Evolutionary conservation across 2,329 filamentous ascomycete species (phyloP), one percentile per base, ranked within the genome.

Genomic region (Fusarium palustre): DNA sequence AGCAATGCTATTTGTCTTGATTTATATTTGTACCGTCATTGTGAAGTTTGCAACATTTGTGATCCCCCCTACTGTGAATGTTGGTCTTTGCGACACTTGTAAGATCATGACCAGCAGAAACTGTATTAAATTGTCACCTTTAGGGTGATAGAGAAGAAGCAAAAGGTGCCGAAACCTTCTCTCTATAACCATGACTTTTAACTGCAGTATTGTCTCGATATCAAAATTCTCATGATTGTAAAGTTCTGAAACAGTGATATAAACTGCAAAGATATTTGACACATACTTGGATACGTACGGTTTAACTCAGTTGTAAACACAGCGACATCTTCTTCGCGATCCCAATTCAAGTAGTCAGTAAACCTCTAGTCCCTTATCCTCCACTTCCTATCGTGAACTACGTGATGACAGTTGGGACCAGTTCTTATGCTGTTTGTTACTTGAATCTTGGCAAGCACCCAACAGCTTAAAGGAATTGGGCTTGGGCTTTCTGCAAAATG

Each of bases 1-100:
- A 74, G 64, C 63, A 53, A 74, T 64, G 66, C 54, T 63, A 69
- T 61, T 70, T 71, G 59, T 61, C 59, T 73, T 69, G 53, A 54
- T 64, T 58, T 64, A 54, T 43, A 33, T 24, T 4, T 54, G 38
- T 45, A 8, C 15, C 24, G 13, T 4, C 12, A 13, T 4, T 45
- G 38, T 49, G 45, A 52, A n/a, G 22, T 53, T 4, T 22, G 10
- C 15, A 9, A 10, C n/a, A 1, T 9, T 25, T 28, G 24, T 22
- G 47, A 30, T n/a, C 13, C 9, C n/a, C 18, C 12, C 18, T 13
- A 9, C 20, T 11, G 43, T 33, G 18, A 6, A 28, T n/a, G 36
- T 28, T n/a, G 7, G 18, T 5, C 16, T 28, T 16, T n/a, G 39
- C 25, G 22, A 10, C n/a, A 20, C n/a, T 6, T 36, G 34, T 36